Percentiles rank a stretch among this genome's conserved stretches.
phyloP scores from a whole-genome alignment of 169 alveolate genomes.

The Plasmodium billcollinsi region DNA sequence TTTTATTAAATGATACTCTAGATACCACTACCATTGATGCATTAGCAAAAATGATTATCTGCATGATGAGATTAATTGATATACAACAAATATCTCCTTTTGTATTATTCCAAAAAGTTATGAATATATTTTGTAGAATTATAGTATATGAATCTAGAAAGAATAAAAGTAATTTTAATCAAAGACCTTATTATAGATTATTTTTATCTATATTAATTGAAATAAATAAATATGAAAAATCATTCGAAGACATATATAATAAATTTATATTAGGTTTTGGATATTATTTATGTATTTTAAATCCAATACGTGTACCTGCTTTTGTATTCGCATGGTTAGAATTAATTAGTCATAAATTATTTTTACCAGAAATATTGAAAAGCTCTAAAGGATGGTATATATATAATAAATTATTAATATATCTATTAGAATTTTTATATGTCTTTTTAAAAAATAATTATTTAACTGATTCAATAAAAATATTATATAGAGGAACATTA shows the following conservation, averaged over 20 bases:
- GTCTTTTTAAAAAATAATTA: conserved; percentile 78
- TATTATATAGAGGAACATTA: conserved; percentile 79
- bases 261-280: conserved; percentile 84
- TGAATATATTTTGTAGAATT: conserved; percentile 84
- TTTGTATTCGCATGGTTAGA: conserved; percentile 97
- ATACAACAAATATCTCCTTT: conserved; percentile 90
- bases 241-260: conserved; percentile 78
- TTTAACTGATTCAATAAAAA: conserved; percentile 48
- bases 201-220: conserved; percentile 83
- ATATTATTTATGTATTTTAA: conserved; percentile 81
- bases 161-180: conserved; percentile 76
- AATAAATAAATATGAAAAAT: conserved; percentile 83
- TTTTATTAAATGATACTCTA: conserved; percentile 21
- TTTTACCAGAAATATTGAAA: conserved; percentile 90
- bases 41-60: conserved; percentile 89
- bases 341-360: conserved; percentile 92
- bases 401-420: conserved; percentile 82
- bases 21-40: conserved; percentile 83
- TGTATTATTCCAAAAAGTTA: conserved; percentile 88
- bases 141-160: conserved; percentile 83
- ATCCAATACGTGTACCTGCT: conserved; percentile 96
- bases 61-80: conserved; percentile 90
- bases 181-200: conserved; percentile 84
- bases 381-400: conserved; percentile 85
- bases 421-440: conserved; percentile 78